Base-by-base conservation (phyloP, 2,329 filamentous ascomycete species). In the Eutypella sp. region DNA sequence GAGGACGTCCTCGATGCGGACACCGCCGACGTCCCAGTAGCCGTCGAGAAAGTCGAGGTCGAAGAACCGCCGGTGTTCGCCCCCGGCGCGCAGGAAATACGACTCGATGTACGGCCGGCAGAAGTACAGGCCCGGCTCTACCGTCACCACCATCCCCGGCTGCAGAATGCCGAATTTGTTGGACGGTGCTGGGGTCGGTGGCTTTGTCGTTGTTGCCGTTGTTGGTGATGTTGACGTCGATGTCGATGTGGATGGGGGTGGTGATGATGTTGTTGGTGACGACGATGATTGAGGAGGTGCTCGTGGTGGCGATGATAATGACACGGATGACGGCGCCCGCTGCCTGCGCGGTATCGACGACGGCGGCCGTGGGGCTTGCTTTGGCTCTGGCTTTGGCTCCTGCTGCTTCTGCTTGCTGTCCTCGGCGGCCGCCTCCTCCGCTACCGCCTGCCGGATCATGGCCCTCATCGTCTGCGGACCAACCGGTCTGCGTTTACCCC, bases 1-100 rank as follows among this genome's bases (percentile, higher is more conserved):
- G 33, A 97, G 78, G 63, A 92, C 88, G 61, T 97, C 90, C 69
- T 99, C 93, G 50, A 97, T 95, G 40, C 93, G 79, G 22, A 96
- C 89, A 27, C 93, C 93, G 15, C 92, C 93, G 1, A 97, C 84
- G 22, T 69, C 71, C 72, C 87, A 92, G 64, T 86, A 92, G 51
- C 70, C 71, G 49, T 83, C 80, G 41, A 93, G 67, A 5, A 84
- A 75, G 5, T 74, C 71, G 53, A 71, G 69, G 65, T 91, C 76
- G 58, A 93, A 84, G 56, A 79, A 87, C 47, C 74, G 73, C 33
- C 74, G 71, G 60, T 85, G 81, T 46, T 71, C 68, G 2, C 74
- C 68, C 2, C 74, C 68, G 47, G 79, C 73, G 42, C 76, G 72
- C 56, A 85, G 73, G 60, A 87, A 79, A 61, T 82, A 84, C 18